Evolutionary conservation across 768 basidiomycete genomes (phyloP).

Genomic region (Hypholoma fasciculare): DNA sequence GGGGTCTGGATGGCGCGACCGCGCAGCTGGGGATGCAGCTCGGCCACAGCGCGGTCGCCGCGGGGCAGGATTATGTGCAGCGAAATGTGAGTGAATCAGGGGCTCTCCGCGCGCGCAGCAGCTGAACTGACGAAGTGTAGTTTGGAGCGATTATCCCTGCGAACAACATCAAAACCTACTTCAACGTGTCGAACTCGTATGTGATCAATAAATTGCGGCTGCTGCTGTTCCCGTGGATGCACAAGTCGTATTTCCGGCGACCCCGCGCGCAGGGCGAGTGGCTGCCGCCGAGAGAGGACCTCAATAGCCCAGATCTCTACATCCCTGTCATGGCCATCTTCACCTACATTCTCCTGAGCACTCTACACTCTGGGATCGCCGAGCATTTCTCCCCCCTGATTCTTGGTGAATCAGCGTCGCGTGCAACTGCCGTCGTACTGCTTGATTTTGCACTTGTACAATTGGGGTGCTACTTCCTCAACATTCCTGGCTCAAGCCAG

Average conservation of each 20-base stretch:
- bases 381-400: constrained; percentile 85
- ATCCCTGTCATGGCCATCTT: constrained; percentile 98
- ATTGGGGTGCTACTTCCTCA: constrained; percentile 90
- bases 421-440: constrained; percentile 80
- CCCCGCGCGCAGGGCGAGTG: constrained; percentile 66
- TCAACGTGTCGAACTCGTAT: constrained; percentile 96
- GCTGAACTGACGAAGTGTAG: constrained; percentile 36
- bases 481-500: constrained; percentile 71
- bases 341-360: constrained; percentile 91
- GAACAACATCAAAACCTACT: constrained; percentile 81
- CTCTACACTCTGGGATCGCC: constrained; percentile 80
- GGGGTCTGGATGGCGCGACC: constrained; percentile 91
- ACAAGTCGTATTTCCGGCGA: constrained; percentile 85
- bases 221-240: constrained; percentile 94
- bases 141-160: constrained; percentile 80
- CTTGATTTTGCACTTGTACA: constrained; percentile 90
- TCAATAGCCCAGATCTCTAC: constrained; percentile 95
- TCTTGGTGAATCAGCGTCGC: constrained; percentile 83
- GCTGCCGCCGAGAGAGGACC: constrained; percentile 88
- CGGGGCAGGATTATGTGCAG: constrained; percentile 94
- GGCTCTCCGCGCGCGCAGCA: not conserved
- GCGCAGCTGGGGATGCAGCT: constrained; percentile 97
- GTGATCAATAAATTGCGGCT: constrained; percentile 87
- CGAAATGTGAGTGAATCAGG: constrained; percentile 67
- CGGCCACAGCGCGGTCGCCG: constrained; percentile 86